phyloP scores from a whole-genome alignment of 805 yeast species.

The Kazachstania kunashirensis region DNA sequence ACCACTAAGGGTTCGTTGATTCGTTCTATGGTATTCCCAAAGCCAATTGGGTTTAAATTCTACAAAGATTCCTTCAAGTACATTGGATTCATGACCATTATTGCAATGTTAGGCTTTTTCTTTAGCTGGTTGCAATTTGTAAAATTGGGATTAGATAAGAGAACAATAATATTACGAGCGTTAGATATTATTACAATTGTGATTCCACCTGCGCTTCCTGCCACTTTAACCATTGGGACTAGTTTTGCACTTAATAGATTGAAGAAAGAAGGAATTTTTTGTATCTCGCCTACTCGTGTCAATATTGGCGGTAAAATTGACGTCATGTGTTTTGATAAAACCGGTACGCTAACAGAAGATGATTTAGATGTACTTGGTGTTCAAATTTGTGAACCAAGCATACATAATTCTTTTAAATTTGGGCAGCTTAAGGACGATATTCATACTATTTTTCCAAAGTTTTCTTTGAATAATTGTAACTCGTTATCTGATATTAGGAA shows the following conservation, averaged over 20 bases:
- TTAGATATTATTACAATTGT: constrained; percentile 91
- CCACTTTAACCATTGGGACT: constrained; percentile 93
- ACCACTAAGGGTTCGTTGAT: constrained; percentile 93
- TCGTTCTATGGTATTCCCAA: constrained; percentile 94
- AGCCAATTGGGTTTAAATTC: constrained; percentile 86
- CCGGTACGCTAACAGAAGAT: constrained; percentile 96
- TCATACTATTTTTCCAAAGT: constrained; percentile 20
- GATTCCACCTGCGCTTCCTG: constrained; percentile 98
- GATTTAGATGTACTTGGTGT: constrained; percentile 81
- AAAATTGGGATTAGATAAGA: constrained; percentile 57
- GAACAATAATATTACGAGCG: constrained; percentile 74
- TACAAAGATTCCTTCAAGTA: constrained; percentile 92
- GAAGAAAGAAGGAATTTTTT: constrained; percentile 59
- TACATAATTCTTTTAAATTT: constrained; percentile 16
- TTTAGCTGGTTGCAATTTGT: constrained; percentile 78
- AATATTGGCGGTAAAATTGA: constrained; percentile 95
- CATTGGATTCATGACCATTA: constrained; percentile 84
- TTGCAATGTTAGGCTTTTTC: constrained; percentile 78
- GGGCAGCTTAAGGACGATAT: constrained; percentile 20
- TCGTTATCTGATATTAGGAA: constrained; percentile 24
- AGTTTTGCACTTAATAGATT: constrained; percentile 80
- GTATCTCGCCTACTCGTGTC: constrained; percentile 90
- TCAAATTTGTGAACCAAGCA: constrained; percentile 28
- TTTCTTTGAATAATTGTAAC: constrained; percentile 24
- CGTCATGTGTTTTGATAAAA: constrained; percentile 86